Percentiles rank a stretch among this genome's conserved stretches.
These are phyloP conservation scores for Hanseniaspora guilliermondii DNA, from an alignment of 805 yeast genomes.

Conservation along the genomic window DNA sequence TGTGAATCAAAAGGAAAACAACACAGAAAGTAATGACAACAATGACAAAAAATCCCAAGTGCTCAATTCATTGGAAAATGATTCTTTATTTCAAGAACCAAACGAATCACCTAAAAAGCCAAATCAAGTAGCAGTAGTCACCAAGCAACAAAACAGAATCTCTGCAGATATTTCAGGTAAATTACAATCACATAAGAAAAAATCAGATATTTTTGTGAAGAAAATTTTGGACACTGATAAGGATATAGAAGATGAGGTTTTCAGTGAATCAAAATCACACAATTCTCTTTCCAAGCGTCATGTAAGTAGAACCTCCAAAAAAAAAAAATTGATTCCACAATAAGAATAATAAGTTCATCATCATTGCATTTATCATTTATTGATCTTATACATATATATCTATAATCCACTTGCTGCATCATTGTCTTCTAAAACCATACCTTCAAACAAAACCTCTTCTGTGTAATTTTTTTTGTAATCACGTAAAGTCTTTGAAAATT, in stretches of 20 bases:
- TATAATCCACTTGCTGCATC: neutral
- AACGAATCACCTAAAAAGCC: neutral
- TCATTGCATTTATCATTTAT: too few relatives aligned
- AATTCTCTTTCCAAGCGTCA: neutral
- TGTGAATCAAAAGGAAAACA: neutral
- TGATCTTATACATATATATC: neutral
- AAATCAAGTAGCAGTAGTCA: neutral
- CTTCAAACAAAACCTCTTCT: slow-evolving; percentile 9
- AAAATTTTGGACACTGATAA: neutral
- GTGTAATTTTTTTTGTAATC: slow-evolving; percentile 5
- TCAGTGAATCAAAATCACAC: neutral
- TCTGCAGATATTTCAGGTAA: neutral
- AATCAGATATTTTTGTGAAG: neutral
- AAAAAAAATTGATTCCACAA: neutral
- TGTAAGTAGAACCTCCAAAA: neutral
- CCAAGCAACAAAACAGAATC: neutral
- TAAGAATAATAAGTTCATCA: too few relatives aligned
- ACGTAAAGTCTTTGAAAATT: neutral
- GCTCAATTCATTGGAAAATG: neutral
- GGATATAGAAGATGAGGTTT: neutral
- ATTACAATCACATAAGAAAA: neutral
- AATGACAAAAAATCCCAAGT: neutral
- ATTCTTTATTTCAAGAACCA: neutral
- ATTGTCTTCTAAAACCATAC: slow-evolving; percentile 8
- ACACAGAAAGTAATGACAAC: neutral